Base-by-base conservation (phyloP, 441 rosid genomes). In the Mallotus repandus region DNA sequence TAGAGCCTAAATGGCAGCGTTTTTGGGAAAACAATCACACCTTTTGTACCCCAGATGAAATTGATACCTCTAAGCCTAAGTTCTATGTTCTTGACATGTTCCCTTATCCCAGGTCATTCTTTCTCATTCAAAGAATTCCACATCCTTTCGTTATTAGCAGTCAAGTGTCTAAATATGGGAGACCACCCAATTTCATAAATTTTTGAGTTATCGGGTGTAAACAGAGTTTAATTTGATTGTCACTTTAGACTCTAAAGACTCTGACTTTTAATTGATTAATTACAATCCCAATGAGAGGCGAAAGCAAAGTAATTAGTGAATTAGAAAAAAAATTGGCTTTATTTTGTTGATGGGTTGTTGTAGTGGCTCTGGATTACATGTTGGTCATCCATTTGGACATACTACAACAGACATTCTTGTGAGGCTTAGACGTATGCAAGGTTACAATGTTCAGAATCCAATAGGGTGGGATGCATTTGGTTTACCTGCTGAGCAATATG, bases 401-500 rank as follows among this genome's bases (percentile, higher is more conserved):
- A 95, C 99, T 53, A 97, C 99, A 63, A 95, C 98, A 9, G 99
- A 95, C 71, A 90, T 95, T 72, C 82, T 95, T 38, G 97, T 97
- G 2, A 88, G 97, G 87, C 78, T 89, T 70, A 93, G 82, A 77
- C 88, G 98, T 0, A 95, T 95, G 99, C 96, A 95, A 78, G 97
- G 95, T 69, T 91, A 82, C 86, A 95, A 91, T 84, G 98, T 95
- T 69, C 77, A 91, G 86, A 98, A 93, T 68, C 99, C 97, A 0
- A 93, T 90, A 97, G 99, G 97, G 57, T 95, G 98, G 97, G 99
- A 96, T 90, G 98, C 99, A 19, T 96, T 96, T 69, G 99, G 99
- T 70, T 86, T 96, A 84, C 98, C 99, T 55, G 98, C 99, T 9
- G 98, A 96, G 84, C 99, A 96, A 74, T 93, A 93, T 57, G 99